Percentiles rank a stretch among this genome's conserved stretches.
These are phyloP conservation scores for Trametes sp. DNA, from an alignment of 1,284 basidiomycete genomes.

Conservation along the genomic window DNA sequence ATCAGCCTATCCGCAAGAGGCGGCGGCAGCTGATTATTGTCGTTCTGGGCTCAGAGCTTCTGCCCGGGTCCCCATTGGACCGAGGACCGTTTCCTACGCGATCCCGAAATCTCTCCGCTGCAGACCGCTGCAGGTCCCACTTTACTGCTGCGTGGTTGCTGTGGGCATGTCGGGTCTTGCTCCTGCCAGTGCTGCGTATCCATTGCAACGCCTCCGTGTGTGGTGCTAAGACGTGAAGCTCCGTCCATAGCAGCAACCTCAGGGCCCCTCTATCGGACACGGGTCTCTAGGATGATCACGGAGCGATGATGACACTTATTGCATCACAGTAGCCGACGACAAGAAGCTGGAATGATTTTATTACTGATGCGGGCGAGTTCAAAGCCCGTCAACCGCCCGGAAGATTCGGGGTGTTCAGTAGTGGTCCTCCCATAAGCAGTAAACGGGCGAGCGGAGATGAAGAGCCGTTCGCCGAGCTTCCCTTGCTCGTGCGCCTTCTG, in stretches of 20 bases:
- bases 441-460: constrained; percentile 18
- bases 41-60: constrained; percentile 6
- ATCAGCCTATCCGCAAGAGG: constrained; percentile 3
- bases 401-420: constrained; percentile 24
- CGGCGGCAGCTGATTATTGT: constrained; percentile 7
- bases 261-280: background rate
- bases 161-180: background rate
- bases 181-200: background rate
- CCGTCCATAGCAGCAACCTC: background rate
- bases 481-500: constrained; percentile 9
- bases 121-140: background rate
- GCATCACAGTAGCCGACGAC: constrained; percentile 12
- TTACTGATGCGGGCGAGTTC: constrained; percentile 20
- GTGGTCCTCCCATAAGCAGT: constrained; percentile 13
- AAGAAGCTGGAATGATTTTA: constrained; percentile 21
- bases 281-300: background rate
- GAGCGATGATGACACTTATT: constrained; percentile 1
- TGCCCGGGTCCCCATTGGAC: constrained; percentile 4
- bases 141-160: background rate
- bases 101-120: background rate
- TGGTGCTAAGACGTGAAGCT: background rate
- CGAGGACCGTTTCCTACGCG: background rate
- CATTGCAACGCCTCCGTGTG: background rate
- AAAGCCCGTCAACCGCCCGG: constrained; percentile 19
- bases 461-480: constrained; percentile 10